Base-by-base conservation (phyloP, 306 rosid species). In the Casuarina glauca region DNA sequence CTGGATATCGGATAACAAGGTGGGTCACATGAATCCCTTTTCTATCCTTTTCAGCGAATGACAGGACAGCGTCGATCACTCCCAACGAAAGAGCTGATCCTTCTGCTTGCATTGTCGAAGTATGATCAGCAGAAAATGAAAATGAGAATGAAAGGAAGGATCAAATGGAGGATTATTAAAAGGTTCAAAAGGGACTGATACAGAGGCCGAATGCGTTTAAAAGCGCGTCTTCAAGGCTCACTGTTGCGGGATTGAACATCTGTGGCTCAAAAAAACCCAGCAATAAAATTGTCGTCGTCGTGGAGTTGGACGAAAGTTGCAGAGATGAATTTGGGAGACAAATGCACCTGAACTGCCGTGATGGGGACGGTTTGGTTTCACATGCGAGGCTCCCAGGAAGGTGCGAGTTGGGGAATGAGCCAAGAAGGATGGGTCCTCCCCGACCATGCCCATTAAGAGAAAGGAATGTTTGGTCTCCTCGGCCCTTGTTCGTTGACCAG, bases 331-430 rank as follows among this genome's bases (percentile, higher is more conserved):
- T 35, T 35, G 0, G 67, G 64, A 20, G 64, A 19, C 11, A 6
- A 20, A 20, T 57, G 35, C 6, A 8, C 8, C 9, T 20, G 35
- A 36, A 4, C 7, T 35, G 69, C 35, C 44, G 19, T 12, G 69
- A 62, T 62, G 69, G 69, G 5, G 69, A 62, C 36, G 69, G 69
- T 36, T 62, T 62, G 44, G 62, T 55, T 55, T 19, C 62, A 55
- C 62, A 19, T 55, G 36, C 62, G 2, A 55, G 61, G 66, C 15
- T 60, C 20, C 66, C 26, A 3, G 66, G 3, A 46, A 48, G 3
- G 6, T 74, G 78, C 63, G 73, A 54, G 45, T 45, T 74, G 79
- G 53, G 74, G 44, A 51, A 48, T 54, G 3, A 52, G 42, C n/a
- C 7, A 9, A 51, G 55, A 7, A 62, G 51, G 82, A 44, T 64